phyloP scores from a whole-genome alignment of 2,329 filamentous ascomycete species.

The Aspergillus caelatus region DNA sequence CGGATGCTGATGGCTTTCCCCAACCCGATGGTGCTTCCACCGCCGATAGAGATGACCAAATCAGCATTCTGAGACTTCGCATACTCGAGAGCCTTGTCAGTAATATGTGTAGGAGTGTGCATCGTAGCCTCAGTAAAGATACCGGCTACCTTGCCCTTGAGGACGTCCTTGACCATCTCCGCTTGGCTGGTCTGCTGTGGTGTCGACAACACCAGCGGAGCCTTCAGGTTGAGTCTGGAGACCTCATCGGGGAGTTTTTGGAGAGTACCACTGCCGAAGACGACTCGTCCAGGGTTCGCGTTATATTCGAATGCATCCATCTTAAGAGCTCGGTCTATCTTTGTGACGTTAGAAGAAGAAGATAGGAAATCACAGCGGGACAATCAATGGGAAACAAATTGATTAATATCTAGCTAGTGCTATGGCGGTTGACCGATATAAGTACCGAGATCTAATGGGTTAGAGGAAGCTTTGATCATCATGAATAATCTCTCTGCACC shows the following conservation, averaged over 20 bases:
- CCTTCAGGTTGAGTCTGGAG: slow-evolving; percentile 49
- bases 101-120: slow-evolving; percentile 64
- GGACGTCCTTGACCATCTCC: slow-evolving; percentile 47
- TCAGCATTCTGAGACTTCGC: slow-evolving; percentile 53
- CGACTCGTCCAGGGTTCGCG: slow-evolving; percentile 55
- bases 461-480: slow-evolving; percentile 24
- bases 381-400: not conserved
- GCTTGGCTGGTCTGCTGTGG: slow-evolving; percentile 55
- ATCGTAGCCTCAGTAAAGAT: slow-evolving; percentile 61
- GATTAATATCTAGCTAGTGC: not conserved
- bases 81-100: slow-evolving; percentile 58
- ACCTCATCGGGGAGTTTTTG: slow-evolving; percentile 51
- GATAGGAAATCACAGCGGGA: not conserved
- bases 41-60: slow-evolving; percentile 63
- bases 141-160: slow-evolving; percentile 52
- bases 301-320: slow-evolving; percentile 63
- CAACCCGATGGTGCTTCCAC: slow-evolving; percentile 65
- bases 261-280: slow-evolving; percentile 60
- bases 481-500: slow-evolving; percentile 26
- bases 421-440: not conserved
- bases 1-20: slow-evolving; percentile 60
- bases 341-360: not conserved
- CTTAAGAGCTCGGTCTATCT: slow-evolving; percentile 6
- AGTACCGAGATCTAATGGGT: not conserved
- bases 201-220: slow-evolving; percentile 61